Evolutionary conservation across 768 basidiomycete species (phyloP).

Genomic region (Mycena vitilis): DNA sequence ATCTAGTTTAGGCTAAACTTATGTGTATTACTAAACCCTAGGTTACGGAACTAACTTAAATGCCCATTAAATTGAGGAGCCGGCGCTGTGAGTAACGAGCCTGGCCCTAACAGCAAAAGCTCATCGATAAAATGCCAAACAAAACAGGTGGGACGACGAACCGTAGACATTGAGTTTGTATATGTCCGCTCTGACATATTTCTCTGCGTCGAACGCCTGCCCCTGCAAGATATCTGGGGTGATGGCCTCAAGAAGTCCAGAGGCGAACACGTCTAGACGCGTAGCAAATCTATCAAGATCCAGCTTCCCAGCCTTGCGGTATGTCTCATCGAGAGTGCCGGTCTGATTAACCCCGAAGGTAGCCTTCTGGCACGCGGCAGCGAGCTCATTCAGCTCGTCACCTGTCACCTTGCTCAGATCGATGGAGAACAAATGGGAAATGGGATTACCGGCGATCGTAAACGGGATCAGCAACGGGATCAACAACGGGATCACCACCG

Average conservation of each 20-base stretch:
- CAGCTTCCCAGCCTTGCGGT: conserved; percentile 60
- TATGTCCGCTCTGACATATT: conserved; percentile 46
- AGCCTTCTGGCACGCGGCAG: conserved; percentile 51
- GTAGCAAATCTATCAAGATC: conserved; percentile 49
- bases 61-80: too few relatives aligned
- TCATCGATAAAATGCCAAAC: background rate
- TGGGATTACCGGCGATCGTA: too few relatives aligned
- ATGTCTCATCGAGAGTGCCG: conserved; percentile 56
- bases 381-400: conserved; percentile 40
- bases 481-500: too few relatives aligned
- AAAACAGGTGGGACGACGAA: conserved; percentile 29
- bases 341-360: conserved; percentile 52
- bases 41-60: too few relatives aligned
- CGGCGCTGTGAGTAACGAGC: too few relatives aligned
- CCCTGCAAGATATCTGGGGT: conserved; percentile 38
- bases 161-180: conserved; percentile 63
- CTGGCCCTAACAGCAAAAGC: conserved; percentile 36
- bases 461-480: too few relatives aligned
- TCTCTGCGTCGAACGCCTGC: conserved; percentile 20
- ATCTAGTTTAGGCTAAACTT: too few relatives aligned
- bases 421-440: too few relatives aligned
- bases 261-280: conserved; percentile 42
- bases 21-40: too few relatives aligned
- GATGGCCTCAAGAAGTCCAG: conserved; percentile 43
- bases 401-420: conserved; percentile 11